Conservation (phyloP, 148 eudicot genomes). For the Pouteria glomerata region DNA sequence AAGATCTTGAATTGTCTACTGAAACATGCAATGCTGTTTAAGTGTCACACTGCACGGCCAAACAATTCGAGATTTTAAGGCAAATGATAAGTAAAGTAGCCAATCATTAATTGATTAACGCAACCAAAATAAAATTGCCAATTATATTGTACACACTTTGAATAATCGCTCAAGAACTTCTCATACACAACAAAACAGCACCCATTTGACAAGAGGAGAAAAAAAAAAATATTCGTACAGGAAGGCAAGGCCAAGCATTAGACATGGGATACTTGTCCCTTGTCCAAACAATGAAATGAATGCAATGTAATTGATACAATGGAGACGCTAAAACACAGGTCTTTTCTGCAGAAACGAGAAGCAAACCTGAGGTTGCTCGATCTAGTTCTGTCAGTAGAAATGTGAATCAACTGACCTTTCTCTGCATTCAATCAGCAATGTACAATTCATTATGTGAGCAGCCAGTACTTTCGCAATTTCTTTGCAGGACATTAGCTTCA, state of each 20-base stretch:
- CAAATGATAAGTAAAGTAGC: too few species aligned
- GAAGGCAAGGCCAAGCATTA: neutral
- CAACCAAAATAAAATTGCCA: neutral
- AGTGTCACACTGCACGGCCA: too few species aligned
- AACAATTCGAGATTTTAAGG: too few species aligned
- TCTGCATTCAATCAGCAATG: neutral
- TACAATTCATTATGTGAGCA: slow-evolving; percentile 5
- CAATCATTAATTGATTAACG: neutral
- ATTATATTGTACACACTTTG: neutral
- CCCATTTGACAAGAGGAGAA: neutral
- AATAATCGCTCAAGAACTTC: neutral
- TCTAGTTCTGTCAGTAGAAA: neutral
- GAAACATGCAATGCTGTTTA: too few species aligned
- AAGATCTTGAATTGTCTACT: too few species aligned
- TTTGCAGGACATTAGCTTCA: slow-evolving; percentile 12
- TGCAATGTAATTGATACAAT: slow-evolving; percentile 6
- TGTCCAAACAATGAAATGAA: slow-evolving; percentile 10
- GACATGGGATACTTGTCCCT: neutral
- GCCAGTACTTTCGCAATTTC: slow-evolving; percentile 1
- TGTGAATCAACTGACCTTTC: neutral
- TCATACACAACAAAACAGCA: neutral
- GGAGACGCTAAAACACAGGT: neutral
- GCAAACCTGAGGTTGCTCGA: slow-evolving; percentile 6
- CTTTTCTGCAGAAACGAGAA: neutral
- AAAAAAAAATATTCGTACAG: neutral